Conservation (phyloP, 2,329 filamentous ascomycete genomes). For the Xylariales sp. region DNA sequence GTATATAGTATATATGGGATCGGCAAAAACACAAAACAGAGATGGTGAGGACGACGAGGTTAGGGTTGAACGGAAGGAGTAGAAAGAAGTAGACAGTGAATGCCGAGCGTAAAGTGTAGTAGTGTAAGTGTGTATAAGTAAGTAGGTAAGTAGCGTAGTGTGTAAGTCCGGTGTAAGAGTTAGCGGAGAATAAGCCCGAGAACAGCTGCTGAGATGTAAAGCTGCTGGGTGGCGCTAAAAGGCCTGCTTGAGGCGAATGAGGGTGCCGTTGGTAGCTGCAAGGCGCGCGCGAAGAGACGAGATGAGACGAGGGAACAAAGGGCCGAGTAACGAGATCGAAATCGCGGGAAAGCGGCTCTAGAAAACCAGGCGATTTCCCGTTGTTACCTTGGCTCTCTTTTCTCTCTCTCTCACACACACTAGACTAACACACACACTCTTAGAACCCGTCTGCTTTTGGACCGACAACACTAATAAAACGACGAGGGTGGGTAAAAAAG, state of each 20-base stretch:
- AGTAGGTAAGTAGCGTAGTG: conserved; percentile 6
- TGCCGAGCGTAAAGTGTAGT: conserved; percentile 16
- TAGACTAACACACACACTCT: no score
- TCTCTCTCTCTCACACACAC: background rate
- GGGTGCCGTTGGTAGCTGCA: conserved; percentile 27
- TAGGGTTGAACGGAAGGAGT: conserved; percentile 1
- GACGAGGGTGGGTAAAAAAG: conserved; percentile 28
- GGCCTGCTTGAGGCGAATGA: conserved; percentile 37
- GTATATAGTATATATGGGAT: background rate
- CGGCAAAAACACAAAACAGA: background rate
- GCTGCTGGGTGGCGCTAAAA: conserved; percentile 28
- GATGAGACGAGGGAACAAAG: conserved; percentile 42
- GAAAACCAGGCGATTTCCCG: conserved; percentile 26
- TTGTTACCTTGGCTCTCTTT: conserved; percentile 26
- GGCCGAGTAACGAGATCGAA: conserved; percentile 45
- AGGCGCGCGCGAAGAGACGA: conserved; percentile 40
- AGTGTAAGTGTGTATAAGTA: background rate
- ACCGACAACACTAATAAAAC: conserved; percentile 19
- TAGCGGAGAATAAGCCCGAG: conserved; percentile 14
- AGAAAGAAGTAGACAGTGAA: conserved; percentile 17
- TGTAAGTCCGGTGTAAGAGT: conserved; percentile 16
- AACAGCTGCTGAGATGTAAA: conserved; percentile 12
- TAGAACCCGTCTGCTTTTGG: conserved; percentile 11
- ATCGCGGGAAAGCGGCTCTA: conserved; percentile 26
- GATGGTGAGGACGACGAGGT: conserved; percentile 7